These are phyloP conservation scores for Nothophytophthora sp. DNA, from an alignment of 352 stramenopile genomes.

Conservation along the genomic window DNA sequence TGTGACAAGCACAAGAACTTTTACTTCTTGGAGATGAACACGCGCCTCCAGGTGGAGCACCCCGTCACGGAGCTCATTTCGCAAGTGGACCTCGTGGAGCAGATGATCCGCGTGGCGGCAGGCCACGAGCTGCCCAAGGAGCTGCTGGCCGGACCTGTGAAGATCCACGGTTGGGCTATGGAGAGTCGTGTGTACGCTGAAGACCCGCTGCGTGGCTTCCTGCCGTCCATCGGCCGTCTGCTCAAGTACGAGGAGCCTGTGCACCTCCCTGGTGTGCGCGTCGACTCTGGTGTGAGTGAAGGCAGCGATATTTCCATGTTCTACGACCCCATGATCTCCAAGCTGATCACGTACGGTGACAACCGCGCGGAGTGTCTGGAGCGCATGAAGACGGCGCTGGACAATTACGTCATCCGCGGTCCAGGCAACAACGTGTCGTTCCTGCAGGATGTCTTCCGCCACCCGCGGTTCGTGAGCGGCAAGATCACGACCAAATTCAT, in stretches of 20 bases:
- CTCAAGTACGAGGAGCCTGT: slow-evolving; percentile 92
- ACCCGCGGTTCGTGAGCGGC: slow-evolving; percentile 89
- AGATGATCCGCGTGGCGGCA: slow-evolving; percentile 95
- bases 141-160: slow-evolving; percentile 62
- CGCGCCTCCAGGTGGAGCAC: slow-evolving; percentile 94
- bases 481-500: slow-evolving; percentile 99
- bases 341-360: slow-evolving; percentile 90
- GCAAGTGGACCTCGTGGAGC: slow-evolving; percentile 94
- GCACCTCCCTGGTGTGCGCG: slow-evolving; percentile 69
- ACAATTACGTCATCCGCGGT: slow-evolving; percentile 95
- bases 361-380: slow-evolving; percentile 84
- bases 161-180: slow-evolving; percentile 84
- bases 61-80: slow-evolving; percentile 96
- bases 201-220: slow-evolving; percentile 94
- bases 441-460: slow-evolving; percentile 91
- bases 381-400: slow-evolving; percentile 86
- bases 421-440: slow-evolving; percentile 96
- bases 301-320: slow-evolving; percentile 94
- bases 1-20: slow-evolving; percentile 97
- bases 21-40: slow-evolving; percentile 99
- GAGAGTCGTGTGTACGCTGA: slow-evolving; percentile 97
- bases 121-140: slow-evolving; percentile 87
- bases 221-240: slow-evolving; percentile 95
- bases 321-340: slow-evolving; percentile 98
- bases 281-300: slow-evolving; percentile 93